Evolutionary conservation across 495 filamentous ascomycete species (phyloP).

Genomic region (Neurospora discreta): DNA sequence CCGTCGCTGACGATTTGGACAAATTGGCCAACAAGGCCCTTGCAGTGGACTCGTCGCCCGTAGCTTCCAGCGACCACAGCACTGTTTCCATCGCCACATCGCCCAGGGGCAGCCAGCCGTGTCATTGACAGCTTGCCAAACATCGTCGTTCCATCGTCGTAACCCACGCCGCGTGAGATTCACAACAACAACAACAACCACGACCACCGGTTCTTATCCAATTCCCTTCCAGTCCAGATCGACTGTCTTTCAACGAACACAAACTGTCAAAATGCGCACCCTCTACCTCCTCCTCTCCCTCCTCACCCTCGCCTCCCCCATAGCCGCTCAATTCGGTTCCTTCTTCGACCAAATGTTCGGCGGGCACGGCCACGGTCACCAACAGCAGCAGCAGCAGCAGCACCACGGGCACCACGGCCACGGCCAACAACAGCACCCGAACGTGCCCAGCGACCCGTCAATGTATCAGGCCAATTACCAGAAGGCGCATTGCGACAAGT

Average conservation of each 20-base stretch:
- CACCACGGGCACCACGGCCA: slow-evolving; percentile 20
- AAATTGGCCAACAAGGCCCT: slow-evolving; percentile 14
- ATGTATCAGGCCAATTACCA: slow-evolving; percentile 68
- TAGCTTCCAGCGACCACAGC: not conserved
- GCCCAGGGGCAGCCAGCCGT: not conserved
- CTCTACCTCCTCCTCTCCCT: slow-evolving; percentile 15
- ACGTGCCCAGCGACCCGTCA: slow-evolving; percentile 64
- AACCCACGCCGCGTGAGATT: not conserved
- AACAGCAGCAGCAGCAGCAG: slow-evolving; percentile 9
- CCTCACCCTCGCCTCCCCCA: slow-evolving; percentile 19
- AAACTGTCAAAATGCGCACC: slow-evolving; percentile 18
- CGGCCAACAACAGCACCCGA: slow-evolving; percentile 55
- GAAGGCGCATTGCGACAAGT: slow-evolving; percentile 65
- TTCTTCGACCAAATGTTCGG: slow-evolving; percentile 78
- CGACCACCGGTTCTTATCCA: not conserved
- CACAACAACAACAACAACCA: not conserved
- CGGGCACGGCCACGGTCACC: slow-evolving; percentile 31
- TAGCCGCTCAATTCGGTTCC: slow-evolving; percentile 54
- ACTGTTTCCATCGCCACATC: not conserved
- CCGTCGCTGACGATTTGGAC: not conserved
- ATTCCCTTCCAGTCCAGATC: not conserved
- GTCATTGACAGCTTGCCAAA: not conserved
- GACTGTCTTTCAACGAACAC: not conserved
- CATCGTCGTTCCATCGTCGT: not conserved
- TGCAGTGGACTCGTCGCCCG: not conserved